These are phyloP conservation scores for Tetraselmis chui DNA, from an alignment of 139 green algal genomes.

Conservation along the genomic window DNA sequence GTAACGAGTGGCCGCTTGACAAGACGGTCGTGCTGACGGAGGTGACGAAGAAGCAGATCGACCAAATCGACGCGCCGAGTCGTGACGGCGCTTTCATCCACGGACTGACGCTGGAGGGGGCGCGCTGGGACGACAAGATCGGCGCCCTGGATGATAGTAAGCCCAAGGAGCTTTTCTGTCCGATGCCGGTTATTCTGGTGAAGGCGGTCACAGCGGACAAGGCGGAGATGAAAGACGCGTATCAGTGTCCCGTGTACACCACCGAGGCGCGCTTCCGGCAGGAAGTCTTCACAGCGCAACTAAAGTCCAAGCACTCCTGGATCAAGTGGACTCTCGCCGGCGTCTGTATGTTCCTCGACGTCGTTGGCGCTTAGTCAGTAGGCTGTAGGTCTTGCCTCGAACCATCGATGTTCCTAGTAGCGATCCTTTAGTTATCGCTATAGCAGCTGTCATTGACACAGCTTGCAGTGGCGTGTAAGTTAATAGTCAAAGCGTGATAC, in stretches of 20 bases:
- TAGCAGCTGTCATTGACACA: too few species aligned
- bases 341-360: constrained; percentile 75
- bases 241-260: constrained; percentile 86
- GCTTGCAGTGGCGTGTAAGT: too few species aligned
- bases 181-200: constrained; percentile 77
- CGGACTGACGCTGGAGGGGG: constrained; percentile 84
- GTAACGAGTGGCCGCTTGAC: constrained; percentile 87
- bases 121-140: constrained; percentile 81
- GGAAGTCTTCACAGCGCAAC: constrained; percentile 87
- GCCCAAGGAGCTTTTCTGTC: constrained; percentile 82
- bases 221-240: constrained; percentile 71
- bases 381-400: too few species aligned
- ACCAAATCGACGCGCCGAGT: constrained; percentile 72
- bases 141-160: constrained; percentile 74
- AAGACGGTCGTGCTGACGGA: constrained; percentile 38
- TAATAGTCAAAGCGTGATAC: too few species aligned
- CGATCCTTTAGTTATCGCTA: too few species aligned
- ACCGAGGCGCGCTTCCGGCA: constrained; percentile 82
- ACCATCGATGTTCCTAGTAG: too few species aligned
- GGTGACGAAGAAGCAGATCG: constrained; percentile 78
- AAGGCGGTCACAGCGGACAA: constrained; percentile 76
- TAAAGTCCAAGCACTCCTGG: constrained; percentile 71
- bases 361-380: constrained; percentile 30
- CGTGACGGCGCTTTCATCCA: constrained; percentile 83
- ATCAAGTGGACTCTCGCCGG: constrained; percentile 78